phyloP scores from a whole-genome alignment of 169 alveolate genomes.

The Babesia bigemina region DNA sequence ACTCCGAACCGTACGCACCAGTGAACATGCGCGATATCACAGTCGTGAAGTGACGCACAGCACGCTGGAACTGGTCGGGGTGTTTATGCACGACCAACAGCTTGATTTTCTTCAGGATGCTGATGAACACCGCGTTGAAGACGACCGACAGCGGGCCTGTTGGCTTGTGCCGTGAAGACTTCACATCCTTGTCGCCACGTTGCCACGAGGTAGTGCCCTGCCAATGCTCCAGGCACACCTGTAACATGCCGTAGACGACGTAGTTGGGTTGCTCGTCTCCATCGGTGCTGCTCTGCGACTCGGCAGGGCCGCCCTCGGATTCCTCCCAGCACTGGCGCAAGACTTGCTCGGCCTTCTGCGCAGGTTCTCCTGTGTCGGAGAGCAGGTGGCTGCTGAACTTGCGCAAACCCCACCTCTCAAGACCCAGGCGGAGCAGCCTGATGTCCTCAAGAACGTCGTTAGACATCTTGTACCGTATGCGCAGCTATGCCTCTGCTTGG shows the following conservation, averaged over 20 bases:
- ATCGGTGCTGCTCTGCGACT: no score
- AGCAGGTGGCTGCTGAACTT: conserved; percentile 1
- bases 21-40: conserved; percentile 13
- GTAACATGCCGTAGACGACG: conserved; percentile 8
- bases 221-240: not conserved
- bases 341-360: not conserved
- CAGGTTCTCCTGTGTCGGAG: not conserved
- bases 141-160: conserved; percentile 17
- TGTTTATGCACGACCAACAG: not conserved
- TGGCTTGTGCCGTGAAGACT: not conserved
- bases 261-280: conserved; percentile 2
- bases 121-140: not conserved
- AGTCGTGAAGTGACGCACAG: conserved; percentile 1
- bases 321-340: conserved; percentile 17
- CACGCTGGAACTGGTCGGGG: not conserved
- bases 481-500: no score
- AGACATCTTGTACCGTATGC: not conserved
- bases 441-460: conserved; percentile 8
- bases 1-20: conserved; percentile 21
- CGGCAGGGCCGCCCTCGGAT: not conserved
- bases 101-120: not conserved
- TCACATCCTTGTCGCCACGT: not conserved
- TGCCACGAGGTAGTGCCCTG: not conserved
- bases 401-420: conserved; percentile 15
- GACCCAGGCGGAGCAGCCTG: conserved; percentile 13